Percentiles rank a stretch among this genome's conserved stretches.
phyloP scores from a whole-genome alignment of 2,329 filamentous ascomycete species.

The Phaeophleospora eucalypticola region DNA sequence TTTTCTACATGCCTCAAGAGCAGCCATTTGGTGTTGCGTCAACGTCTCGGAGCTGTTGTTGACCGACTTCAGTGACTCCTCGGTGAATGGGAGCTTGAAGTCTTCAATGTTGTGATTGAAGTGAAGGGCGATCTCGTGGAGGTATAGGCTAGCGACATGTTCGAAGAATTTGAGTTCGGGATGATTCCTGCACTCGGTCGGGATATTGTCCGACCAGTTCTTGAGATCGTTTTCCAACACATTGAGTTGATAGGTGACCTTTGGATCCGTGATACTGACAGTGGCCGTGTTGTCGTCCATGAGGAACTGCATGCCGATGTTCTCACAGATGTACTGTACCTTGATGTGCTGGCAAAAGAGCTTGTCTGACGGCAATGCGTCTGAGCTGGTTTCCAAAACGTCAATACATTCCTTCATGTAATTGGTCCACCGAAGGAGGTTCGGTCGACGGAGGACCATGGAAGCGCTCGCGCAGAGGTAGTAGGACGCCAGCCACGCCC shows the following conservation, averaged over 20 bases:
- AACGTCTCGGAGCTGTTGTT: slow-evolving; percentile 39
- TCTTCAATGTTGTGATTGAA: slow-evolving; percentile 44
- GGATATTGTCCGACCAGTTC: slow-evolving; percentile 43
- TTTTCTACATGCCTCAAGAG: slow-evolving; percentile 44
- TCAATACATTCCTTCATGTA: slow-evolving; percentile 62
- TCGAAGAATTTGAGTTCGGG: slow-evolving; percentile 42
- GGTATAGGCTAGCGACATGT: slow-evolving; percentile 47
- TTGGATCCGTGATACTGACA: slow-evolving; percentile 52
- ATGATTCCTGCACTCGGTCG: slow-evolving; percentile 33
- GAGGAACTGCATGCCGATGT: slow-evolving; percentile 53
- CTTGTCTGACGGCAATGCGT: slow-evolving; percentile 55
- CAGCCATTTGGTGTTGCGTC: slow-evolving; percentile 45
- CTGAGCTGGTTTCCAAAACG: slow-evolving; percentile 53
- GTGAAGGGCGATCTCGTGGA: slow-evolving; percentile 50
- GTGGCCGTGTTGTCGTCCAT: slow-evolving; percentile 52
- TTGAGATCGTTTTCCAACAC: slow-evolving; percentile 53
- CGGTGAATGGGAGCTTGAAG: slow-evolving; percentile 43
- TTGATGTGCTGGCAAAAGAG: slow-evolving; percentile 55
- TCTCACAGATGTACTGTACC: slow-evolving; percentile 55
- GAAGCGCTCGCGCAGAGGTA: slow-evolving; percentile 57
- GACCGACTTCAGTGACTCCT: slow-evolving; percentile 39
- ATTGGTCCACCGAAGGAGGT: slow-evolving; percentile 57
- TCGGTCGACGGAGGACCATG: slow-evolving; percentile 56
- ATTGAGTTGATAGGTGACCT: slow-evolving; percentile 53
- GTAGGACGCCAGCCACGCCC: slow-evolving; percentile 60